phyloP scores from a whole-genome alignment of 176 grass and related monocot species.

The Thalia dealbata region DNA sequence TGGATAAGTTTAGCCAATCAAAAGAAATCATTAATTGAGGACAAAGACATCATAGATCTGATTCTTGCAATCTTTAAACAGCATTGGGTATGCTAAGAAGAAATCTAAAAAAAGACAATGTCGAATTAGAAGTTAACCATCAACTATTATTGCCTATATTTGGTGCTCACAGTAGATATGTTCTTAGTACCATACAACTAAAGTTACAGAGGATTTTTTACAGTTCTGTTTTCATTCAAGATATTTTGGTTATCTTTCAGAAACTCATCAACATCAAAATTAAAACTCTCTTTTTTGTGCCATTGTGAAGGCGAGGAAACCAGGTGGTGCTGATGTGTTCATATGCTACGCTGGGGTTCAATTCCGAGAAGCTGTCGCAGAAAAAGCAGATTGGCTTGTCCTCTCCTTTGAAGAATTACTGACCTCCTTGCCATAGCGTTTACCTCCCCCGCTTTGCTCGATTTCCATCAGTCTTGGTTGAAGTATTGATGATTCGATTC shows the following conservation, averaged over 20 bases:
- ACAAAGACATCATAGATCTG: neutral
- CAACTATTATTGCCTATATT: neutral
- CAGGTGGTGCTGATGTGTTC: conserved; percentile 65
- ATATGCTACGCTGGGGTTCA: conserved; percentile 84
- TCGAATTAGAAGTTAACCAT: neutral
- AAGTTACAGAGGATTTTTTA: too few species aligned
- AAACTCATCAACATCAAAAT: too few species aligned
- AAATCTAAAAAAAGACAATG: neutral
- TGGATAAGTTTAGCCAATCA: neutral
- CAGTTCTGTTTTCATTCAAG: too few species aligned
- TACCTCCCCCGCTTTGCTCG: neutral
- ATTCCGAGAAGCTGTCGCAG: conserved; percentile 63
- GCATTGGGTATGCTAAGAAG: neutral
- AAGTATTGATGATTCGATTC: neutral
- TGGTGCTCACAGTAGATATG: neutral
- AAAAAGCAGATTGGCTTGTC: conserved; percentile 64
- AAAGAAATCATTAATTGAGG: neutral
- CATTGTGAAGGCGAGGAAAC: conserved; percentile 52
- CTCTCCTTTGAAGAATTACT: conserved; percentile 72
- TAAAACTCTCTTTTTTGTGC: neutral
- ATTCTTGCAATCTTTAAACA: neutral
- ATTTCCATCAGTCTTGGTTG: too few species aligned
- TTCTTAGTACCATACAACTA: too few species aligned
- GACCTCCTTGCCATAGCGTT: conserved; percentile 29
- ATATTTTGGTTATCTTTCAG: too few species aligned